Percentiles rank a stretch among this genome's conserved stretches.
Evolutionary conservation across 1,139 yeast species (phyloP).

Genomic region (Geotrichum phurueaensis): DNA sequence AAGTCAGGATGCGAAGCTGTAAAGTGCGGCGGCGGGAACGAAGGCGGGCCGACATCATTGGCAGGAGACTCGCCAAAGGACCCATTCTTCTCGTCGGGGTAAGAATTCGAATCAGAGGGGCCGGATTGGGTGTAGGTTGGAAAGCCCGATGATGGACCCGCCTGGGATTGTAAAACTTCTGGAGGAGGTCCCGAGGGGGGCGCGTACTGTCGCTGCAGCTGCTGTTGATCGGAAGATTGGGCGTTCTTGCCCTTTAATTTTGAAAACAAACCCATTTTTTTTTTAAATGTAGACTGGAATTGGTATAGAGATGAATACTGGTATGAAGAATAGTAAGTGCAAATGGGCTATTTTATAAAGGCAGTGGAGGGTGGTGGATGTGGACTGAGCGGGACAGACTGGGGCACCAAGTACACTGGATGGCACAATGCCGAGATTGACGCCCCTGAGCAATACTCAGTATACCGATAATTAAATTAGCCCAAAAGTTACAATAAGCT

Average conservation of each 20-base stretch:
- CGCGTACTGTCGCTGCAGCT: background rate
- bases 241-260: background rate
- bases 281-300: background rate
- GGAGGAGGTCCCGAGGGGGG: slow-evolving; percentile 15
- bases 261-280: background rate
- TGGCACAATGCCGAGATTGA: background rate
- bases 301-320: background rate
- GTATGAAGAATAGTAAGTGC: background rate
- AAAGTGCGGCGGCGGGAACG: slow-evolving; percentile 13
- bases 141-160: slow-evolving; percentile 1
- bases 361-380: background rate
- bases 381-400: background rate
- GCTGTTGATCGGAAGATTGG: background rate
- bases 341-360: background rate
- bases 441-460: background rate
- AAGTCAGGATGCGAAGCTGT: background rate
- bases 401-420: background rate
- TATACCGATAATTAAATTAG: background rate
- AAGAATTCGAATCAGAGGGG: slow-evolving; percentile 3
- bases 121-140: background rate
- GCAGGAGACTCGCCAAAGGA: background rate
- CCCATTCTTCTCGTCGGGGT: background rate
- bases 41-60: slow-evolving; percentile 7
- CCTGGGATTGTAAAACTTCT: background rate
- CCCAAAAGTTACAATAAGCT: too few species aligned